phyloP scores from a whole-genome alignment of 2,329 filamentous ascomycete genomes.

The Pseudocercospora eumusae region DNA sequence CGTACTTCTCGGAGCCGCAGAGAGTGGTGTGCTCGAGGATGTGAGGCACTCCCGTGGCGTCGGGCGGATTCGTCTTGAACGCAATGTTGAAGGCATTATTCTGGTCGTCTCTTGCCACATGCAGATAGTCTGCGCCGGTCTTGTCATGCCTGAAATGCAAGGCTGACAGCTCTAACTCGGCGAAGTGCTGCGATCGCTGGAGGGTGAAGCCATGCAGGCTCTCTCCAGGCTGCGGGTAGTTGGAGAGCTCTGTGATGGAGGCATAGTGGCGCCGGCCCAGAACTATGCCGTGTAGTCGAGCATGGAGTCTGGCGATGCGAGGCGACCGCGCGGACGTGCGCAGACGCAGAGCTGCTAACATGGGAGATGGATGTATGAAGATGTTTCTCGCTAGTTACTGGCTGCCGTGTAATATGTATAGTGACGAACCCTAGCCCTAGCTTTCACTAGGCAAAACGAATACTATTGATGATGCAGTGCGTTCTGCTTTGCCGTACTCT shows the following conservation, averaged over 20 bases:
- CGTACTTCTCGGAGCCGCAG: slow-evolving; percentile 88
- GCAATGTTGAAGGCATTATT: slow-evolving; percentile 99
- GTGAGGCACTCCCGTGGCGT: slow-evolving; percentile 93
- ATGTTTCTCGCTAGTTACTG: neutral
- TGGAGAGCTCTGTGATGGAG: slow-evolving; percentile 73
- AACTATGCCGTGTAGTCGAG: neutral
- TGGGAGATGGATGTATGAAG: slow-evolving; percentile 13
- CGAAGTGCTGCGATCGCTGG: slow-evolving; percentile 83
- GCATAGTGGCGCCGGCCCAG: slow-evolving; percentile 48
- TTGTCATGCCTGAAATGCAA: slow-evolving; percentile 89
- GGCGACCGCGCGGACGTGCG: slow-evolving; percentile 28
- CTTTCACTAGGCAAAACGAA: neutral
- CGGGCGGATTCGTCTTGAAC: slow-evolving; percentile 97
- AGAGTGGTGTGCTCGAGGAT: slow-evolving; percentile 97
- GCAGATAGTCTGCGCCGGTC: slow-evolving; percentile 92
- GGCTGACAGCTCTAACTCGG: slow-evolving; percentile 89
- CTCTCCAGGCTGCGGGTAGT: slow-evolving; percentile 74
- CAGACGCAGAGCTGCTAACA: slow-evolving; percentile 32
- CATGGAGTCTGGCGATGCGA: slow-evolving; percentile 21
- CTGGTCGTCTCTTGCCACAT: slow-evolving; percentile 90
- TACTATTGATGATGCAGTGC: neutral
- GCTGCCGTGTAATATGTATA: neutral
- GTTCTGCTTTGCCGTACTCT: neutral
- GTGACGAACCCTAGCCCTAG: neutral
- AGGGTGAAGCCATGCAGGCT: slow-evolving; percentile 93